Conservation (phyloP, 1,284 basidiomycete species). For the Vanrija sp. region DNA sequence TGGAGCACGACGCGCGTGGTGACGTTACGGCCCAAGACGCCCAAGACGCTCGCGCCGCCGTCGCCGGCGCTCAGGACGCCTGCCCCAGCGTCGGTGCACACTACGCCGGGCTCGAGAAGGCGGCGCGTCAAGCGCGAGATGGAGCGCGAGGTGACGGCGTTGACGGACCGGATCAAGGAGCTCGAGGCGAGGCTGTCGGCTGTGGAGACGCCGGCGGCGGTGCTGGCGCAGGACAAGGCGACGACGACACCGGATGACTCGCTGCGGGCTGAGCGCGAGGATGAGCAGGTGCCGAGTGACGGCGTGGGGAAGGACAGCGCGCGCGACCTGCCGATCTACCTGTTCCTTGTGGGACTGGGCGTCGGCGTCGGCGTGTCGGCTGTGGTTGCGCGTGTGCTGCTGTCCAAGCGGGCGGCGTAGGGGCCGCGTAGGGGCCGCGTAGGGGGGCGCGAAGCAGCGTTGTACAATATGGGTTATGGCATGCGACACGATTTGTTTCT, state of each 20-base stretch:
- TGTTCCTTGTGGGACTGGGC: conserved; percentile 17
- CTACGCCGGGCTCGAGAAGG: neutral
- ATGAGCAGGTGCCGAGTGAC: neutral
- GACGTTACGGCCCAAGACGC: conserved; percentile 2
- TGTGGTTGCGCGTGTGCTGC: conserved; percentile 7
- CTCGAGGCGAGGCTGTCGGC: conserved; percentile 11
- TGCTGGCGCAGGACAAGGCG: neutral
- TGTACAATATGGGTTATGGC: conserved; percentile 1
- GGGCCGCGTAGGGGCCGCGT: too few relatives aligned
- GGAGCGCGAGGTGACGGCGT: conserved; percentile 6
- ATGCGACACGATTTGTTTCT: neutral
- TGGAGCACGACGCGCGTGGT: conserved; percentile 13
- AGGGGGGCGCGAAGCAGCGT: neutral
- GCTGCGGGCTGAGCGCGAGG: neutral
- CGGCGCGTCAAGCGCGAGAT: neutral
- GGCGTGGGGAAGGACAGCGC: neutral
- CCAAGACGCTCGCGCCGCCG: neutral
- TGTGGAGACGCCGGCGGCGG: conserved; percentile 5
- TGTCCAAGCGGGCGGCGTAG: too few relatives aligned
- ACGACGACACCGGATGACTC: neutral
- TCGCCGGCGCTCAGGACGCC: too few relatives aligned
- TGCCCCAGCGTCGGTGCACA: too few relatives aligned
- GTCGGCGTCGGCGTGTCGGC: conserved; percentile 13
- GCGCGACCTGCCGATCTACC: conserved; percentile 8
- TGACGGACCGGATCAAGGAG: conserved; percentile 16